phyloP scores from a whole-genome alignment of 2,329 filamentous ascomycete genomes.

The Colletotrichum costaricense region DNA sequence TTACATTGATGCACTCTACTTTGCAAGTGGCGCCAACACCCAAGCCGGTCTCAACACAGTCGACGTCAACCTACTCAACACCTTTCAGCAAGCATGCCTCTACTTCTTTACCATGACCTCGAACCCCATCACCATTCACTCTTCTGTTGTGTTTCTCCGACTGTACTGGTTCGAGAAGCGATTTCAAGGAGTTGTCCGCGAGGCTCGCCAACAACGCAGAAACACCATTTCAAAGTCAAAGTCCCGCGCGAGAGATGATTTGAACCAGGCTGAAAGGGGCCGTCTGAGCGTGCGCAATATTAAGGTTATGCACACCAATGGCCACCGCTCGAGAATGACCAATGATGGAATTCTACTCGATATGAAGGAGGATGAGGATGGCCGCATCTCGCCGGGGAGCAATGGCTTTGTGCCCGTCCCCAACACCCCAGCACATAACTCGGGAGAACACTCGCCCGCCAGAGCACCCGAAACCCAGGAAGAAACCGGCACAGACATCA shows the following conservation, averaged over 20 bases:
- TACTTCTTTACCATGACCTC: conserved; percentile 78
- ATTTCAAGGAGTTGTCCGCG: conserved; percentile 84
- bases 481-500: conserved; percentile 7
- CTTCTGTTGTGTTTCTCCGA: conserved; percentile 89
- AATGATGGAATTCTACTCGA: conserved; percentile 70
- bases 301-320: conserved; percentile 70
- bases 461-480: neutral
- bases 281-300: conserved; percentile 68
- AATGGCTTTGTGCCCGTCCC: conserved; percentile 29
- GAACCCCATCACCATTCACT: conserved; percentile 87
- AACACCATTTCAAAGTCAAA: conserved; percentile 72
- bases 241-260: conserved; percentile 59
- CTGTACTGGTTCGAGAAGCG: conserved; percentile 99
- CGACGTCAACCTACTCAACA: conserved; percentile 74
- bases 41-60: conserved; percentile 93
- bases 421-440: conserved; percentile 8
- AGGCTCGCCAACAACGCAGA: conserved; percentile 72
- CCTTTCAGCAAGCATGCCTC: conserved; percentile 79
- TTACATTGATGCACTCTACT: conserved; percentile 92
- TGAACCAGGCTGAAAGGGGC: conserved; percentile 66
- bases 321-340: conserved; percentile 65
- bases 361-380: conserved; percentile 48
- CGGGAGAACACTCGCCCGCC: conserved; percentile 23
- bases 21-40: conserved; percentile 86
- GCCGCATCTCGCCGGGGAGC: conserved; percentile 35